Base-by-base conservation (phyloP, 306 rosid genomes). In the Prunus kanzakura region DNA sequence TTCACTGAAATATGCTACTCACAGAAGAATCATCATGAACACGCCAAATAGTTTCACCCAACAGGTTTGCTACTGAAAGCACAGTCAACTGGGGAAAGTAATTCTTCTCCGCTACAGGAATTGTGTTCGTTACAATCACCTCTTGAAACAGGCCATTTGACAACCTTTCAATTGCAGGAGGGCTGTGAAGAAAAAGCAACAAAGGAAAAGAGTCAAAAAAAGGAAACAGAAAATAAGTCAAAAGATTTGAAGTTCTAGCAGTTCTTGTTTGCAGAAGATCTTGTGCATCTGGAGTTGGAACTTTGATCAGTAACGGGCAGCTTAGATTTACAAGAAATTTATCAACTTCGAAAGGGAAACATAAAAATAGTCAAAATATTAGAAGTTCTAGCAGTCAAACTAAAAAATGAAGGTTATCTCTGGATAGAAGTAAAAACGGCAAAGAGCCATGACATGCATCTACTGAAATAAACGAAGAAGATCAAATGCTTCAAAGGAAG, bases 31-130 rank as follows among this genome's bases (percentile, higher is more conserved):
- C 97, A 75, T 85, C 98, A 35, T 93, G 97, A 76, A 93, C 85
- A 32, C 98, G 96, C 98, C 98, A 93, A 75, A 93, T 93, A 47
- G 98, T 93, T 88, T 93, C 98, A 56, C 97, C 98, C 92, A 93
- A 82, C 72, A 93, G 70, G 75, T 91, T 93, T 72, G 98, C 98
- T 29, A 93, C 98, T 38, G 96, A 87, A 74, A 93, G 98, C 63
- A 93, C 90, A 15, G 98, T 93, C 85, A 93, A 87, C 81, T 93
- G 96, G 10, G 98, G 97, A 81, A 93, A 93, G 81, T 84, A 88
- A 83, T 88, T 93, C 84, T 91, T 67, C 82, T 90, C 97, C 43
- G 88, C 83, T 68, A 89, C 86, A 1, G 98, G 98, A 50, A 93
- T 87, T 60, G 98, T 91, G 86, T 93, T 93, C 11, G 98, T 93